phyloP scores from a whole-genome alignment of 208 protist genomes.

The Borovskyia barvae region DNA sequence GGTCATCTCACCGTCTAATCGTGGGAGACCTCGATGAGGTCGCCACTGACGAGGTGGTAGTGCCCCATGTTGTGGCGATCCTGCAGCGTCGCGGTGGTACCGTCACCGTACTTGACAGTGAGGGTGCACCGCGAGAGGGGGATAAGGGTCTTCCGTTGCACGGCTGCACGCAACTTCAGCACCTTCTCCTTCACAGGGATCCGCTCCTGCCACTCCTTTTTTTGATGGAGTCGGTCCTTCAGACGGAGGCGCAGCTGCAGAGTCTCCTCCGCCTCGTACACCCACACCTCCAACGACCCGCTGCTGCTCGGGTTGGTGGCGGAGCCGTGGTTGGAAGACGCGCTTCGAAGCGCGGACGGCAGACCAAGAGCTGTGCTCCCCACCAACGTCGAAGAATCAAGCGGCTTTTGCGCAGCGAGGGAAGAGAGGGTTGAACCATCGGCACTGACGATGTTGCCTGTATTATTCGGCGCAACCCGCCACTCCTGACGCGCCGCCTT shows the following conservation, averaged over 20 bases:
- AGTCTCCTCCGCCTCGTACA: conserved; percentile 63
- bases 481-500: conserved; percentile 72
- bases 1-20: conserved; percentile 38
- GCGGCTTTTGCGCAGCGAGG: conserved; percentile 15
- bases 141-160: conserved; percentile 81
- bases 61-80: conserved; percentile 74
- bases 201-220: conserved; percentile 66
- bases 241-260: conserved; percentile 52
- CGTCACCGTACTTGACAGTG: conserved; percentile 16
- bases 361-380: conserved; percentile 66
- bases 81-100: conserved; percentile 28
- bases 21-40: conserved; percentile 69
- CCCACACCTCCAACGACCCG: conserved; percentile 45
- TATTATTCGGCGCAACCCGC: conserved; percentile 21
- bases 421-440: not conserved
- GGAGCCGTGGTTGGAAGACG: not conserved
- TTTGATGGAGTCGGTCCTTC: conserved; percentile 35
- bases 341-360: conserved; percentile 21
- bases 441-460: not conserved
- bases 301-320: not conserved
- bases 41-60: conserved; percentile 68
- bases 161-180: conserved; percentile 64
- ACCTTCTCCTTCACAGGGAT: conserved; percentile 71
- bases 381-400: conserved; percentile 41
- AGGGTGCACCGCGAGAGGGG: conserved; percentile 79